phyloP scores from a whole-genome alignment of 306 rosid genomes.

The Prunus mume region DNA sequence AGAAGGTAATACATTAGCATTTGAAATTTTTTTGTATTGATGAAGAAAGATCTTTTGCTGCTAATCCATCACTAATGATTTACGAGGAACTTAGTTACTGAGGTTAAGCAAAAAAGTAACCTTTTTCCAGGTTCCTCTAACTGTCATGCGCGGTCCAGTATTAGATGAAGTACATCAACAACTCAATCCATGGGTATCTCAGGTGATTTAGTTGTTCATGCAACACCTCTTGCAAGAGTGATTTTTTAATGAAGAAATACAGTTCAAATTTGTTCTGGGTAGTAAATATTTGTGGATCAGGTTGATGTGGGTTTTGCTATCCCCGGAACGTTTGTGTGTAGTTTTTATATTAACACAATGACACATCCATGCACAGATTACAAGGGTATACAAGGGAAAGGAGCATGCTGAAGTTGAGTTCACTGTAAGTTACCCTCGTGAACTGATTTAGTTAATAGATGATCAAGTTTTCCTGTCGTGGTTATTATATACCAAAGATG shows the following conservation, averaged over 20 bases:
- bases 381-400: conserved; percentile 42
- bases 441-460: neutral
- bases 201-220: conserved; percentile 19
- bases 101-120: conserved; percentile 6
- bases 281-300: neutral
- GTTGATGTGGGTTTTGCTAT: neutral
- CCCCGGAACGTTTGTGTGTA: neutral
- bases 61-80: conserved; percentile 6
- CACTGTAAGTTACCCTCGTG: conserved; percentile 20
- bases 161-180: conserved; percentile 44
- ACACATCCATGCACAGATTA: conserved; percentile 24
- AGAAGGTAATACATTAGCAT: conserved; percentile 23
- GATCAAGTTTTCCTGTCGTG: neutral
- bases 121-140: conserved; percentile 33
- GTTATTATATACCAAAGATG: neutral
- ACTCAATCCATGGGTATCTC: conserved; percentile 42
- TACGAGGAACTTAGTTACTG: conserved; percentile 14
- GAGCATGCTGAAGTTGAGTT: conserved; percentile 50
- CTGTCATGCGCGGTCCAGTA: conserved; percentile 34
- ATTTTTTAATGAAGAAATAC: neutral
- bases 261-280: neutral
- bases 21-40: neutral
- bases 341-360: neutral
- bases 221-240: neutral
- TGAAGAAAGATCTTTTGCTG: neutral